Evolutionary conservation across 805 yeast species (phyloP), one percentile per base, ranked within the genome.

Genomic region (Zygoascus bituminiphila): DNA sequence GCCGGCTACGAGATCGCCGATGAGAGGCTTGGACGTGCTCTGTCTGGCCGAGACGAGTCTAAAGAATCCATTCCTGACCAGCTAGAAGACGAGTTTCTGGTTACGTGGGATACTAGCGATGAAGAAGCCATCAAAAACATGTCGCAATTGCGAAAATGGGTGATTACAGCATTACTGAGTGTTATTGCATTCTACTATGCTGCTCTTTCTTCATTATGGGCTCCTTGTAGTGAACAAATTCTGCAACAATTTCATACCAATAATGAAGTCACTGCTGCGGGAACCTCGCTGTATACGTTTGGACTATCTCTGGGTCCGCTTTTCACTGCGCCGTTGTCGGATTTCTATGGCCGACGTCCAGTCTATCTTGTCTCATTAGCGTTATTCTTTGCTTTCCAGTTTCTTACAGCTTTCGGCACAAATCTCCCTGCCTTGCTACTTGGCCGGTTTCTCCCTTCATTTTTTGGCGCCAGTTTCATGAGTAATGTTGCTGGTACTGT

Each of bases 401-500:
- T 78, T 36, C 72, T 74, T 0, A 71, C 79, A 47, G 79, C 76
- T 6, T 75, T 76, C 20, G 60, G 59, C 1, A 44, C 39, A 7
- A 59, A 59, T 42, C 49, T 63, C 20, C 51, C 51, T 8, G 45
- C 57, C 2, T 49, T 57, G 35, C 66, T 87, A 43, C 81, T 88
- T 4, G 69, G 85, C 41, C 68, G 96, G 57, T 84, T 84, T 59
- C 77, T 88, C 57, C 71, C 83, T 19, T 95, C 95, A 0, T 72
- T 82, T 24, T 74, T 82, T 44, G 87, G 93, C 1, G 80, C 89
- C 1, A 94, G 93, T 2, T 88, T 89, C 1, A 72, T 88, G 67
- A 82, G 95, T 8, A 78, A 85, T 54, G 91, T 88, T 10, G 88
- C 89, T 46, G 96, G 95, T 54, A 81, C 93, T 4, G 78, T 88